phyloP scores from a whole-genome alignment of 345 rosid genomes.

The Excoecaria cochinchinensis region DNA sequence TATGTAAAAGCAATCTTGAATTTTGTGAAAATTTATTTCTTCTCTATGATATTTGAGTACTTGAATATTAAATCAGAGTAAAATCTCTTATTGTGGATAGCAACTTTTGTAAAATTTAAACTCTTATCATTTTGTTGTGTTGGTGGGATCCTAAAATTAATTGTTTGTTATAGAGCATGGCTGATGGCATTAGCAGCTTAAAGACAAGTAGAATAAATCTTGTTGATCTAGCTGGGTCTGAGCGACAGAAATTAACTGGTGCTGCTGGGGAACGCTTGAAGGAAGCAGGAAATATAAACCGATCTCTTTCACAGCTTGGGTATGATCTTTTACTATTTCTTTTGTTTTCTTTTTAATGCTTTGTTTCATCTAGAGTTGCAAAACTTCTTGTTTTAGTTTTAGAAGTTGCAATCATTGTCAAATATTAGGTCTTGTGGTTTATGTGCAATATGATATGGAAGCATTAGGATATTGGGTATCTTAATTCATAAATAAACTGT shows the following conservation, averaged over 20 bases:
- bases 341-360: background rate
- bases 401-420: background rate
- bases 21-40: background rate
- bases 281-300: conserved; percentile 97
- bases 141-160: conserved; percentile 17
- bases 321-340: conserved; percentile 30
- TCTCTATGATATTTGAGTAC: background rate
- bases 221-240: conserved; percentile 99
- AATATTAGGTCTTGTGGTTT: background rate
- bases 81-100: background rate
- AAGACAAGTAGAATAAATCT: conserved; percentile 97
- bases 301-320: conserved; percentile 99
- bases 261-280: conserved; percentile 96
- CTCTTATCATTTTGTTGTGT: conserved; percentile 3
- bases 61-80: conserved; percentile 1
- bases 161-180: conserved; percentile 52
- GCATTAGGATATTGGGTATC: background rate
- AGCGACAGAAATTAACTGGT: conserved; percentile 90
- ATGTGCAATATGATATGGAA: background rate
- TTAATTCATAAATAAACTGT: background rate
- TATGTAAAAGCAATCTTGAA: background rate
- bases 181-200: conserved; percentile 86
- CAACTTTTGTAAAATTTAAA: background rate
- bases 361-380: background rate
- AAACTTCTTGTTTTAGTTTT: background rate